A percentile compares a stretch with the other conserved stretches of the same genome.
phyloP scores from a whole-genome alignment of 495 filamentous ascomycete genomes.

The Penicillium coprophilum region DNA sequence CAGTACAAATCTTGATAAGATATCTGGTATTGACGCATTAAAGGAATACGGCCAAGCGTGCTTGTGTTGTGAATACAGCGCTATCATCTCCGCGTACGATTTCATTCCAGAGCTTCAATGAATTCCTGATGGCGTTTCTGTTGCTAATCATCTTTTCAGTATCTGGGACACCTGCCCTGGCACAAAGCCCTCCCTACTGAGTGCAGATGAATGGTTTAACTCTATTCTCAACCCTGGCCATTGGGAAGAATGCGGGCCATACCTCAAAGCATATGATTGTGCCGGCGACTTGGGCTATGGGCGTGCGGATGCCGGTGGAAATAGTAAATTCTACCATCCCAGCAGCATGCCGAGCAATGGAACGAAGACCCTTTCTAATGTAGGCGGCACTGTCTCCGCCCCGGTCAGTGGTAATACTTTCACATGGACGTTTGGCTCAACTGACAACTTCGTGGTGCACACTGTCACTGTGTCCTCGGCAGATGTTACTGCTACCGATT shows the following conservation, averaged over 20 bases:
- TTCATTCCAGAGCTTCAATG: neutral
- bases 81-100: conserved; percentile 22
- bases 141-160: conserved; percentile 1
- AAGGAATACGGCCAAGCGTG: conserved; percentile 16
- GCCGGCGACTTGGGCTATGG: conserved; percentile 15
- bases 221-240: neutral
- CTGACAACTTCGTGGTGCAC: neutral
- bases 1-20: conserved; percentile 6
- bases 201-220: conserved; percentile 10
- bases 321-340: conserved; percentile 13
- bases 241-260: conserved; percentile 17
- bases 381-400: conserved; percentile 8
- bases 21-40: neutral
- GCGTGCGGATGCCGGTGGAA: conserved; percentile 11
- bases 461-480: conserved; percentile 13
- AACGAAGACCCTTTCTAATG: conserved; percentile 18
- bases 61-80: conserved; percentile 25
- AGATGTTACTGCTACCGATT: neutral
- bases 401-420: conserved; percentile 22
- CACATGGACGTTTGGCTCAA: conserved; percentile 16
- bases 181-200: conserved; percentile 16
- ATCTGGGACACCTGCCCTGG: conserved; percentile 26
- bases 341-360: conserved; percentile 17
- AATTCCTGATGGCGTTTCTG: neutral
- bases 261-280: conserved; percentile 15